Conservation (phyloP, 179 eudicot genomes). For the Carnegiea gigantea region DNA sequence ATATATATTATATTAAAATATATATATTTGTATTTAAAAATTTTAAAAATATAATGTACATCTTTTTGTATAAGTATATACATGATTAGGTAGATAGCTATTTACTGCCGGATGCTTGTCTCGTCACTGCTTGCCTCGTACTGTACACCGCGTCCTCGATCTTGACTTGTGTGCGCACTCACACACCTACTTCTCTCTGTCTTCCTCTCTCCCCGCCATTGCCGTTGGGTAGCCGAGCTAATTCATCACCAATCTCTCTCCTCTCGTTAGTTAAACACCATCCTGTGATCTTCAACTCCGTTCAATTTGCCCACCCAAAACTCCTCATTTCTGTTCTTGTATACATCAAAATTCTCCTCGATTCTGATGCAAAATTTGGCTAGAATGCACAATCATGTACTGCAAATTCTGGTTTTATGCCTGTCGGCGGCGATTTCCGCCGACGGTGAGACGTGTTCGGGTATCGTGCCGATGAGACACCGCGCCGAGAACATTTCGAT, state of each 20-base stretch:
- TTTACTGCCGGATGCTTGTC: too few relatives aligned
- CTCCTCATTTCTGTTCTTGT: background rate
- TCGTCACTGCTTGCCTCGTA: too few relatives aligned
- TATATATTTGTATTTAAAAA: too few relatives aligned
- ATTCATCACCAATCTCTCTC: background rate
- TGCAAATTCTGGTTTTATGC: background rate
- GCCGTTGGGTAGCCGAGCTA: background rate
- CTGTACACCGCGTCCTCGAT: too few relatives aligned
- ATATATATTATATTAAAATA: too few relatives aligned
- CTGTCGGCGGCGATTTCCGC: constrained; percentile 10
- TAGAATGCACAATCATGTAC: background rate
- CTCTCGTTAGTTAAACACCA: background rate
- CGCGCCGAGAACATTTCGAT: constrained; percentile 63
- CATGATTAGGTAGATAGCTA: too few relatives aligned
- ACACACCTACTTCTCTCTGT: background rate
- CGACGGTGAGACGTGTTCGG: constrained; percentile 64
- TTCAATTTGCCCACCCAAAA: background rate
- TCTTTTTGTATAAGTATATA: too few relatives aligned
- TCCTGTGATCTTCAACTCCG: background rate
- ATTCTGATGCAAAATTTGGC: background rate
- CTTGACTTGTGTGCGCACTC: too few relatives aligned
- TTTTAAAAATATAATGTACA: too few relatives aligned
- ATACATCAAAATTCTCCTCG: background rate
- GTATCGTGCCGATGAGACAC: constrained; percentile 64
- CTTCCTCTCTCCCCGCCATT: background rate